Evolutionary conservation across 805 yeast genomes (phyloP).

Genomic region (Starmerella scarabaei): DNA sequence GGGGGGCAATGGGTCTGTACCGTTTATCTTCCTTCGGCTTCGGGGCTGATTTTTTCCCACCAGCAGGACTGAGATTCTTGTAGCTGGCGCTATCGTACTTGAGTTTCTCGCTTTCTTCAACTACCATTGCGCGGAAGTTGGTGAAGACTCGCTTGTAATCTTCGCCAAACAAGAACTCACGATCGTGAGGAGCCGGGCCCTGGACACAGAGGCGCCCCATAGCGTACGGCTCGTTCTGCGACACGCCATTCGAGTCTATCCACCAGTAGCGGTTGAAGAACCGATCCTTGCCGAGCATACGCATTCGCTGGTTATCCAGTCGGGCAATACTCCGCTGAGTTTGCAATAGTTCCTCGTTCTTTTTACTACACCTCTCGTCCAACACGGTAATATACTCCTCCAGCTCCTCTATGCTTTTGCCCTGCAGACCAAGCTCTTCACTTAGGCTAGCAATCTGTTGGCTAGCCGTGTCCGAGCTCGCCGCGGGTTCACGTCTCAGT

Average conservation of each 20-base stretch:
- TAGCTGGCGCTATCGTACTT: not conserved
- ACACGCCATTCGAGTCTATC: constrained; percentile 75
- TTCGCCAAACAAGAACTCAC: constrained; percentile 26
- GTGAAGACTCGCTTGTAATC: constrained; percentile 17
- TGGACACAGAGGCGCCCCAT: constrained; percentile 86
- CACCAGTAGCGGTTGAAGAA: constrained; percentile 86
- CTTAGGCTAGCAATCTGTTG: not conserved
- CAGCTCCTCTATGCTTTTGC: not conserved
- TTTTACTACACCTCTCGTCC: constrained; percentile 31
- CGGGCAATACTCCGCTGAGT: constrained; percentile 43
- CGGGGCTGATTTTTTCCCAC: too few species aligned
- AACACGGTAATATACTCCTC: constrained; percentile 27
- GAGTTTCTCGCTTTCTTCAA: not conserved
- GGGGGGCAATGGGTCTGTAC: too few species aligned
- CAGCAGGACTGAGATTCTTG: not conserved
- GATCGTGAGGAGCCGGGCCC: constrained; percentile 57
- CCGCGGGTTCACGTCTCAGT: constrained; percentile 22
- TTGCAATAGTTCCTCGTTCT: constrained; percentile 37
- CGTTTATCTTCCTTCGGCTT: too few species aligned
- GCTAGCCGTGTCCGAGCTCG: too few species aligned
- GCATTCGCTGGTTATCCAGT: constrained; percentile 60
- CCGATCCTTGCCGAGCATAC: constrained; percentile 68
- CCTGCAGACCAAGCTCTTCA: not conserved
- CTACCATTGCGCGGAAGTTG: constrained; percentile 5
- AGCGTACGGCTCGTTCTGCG: constrained; percentile 32